A percentile compares a stretch with the other conserved stretches of the same genome.
Evolutionary conservation across 176 grass and related monocot species (phyloP).

Genomic region (Triticum turgidum): DNA sequence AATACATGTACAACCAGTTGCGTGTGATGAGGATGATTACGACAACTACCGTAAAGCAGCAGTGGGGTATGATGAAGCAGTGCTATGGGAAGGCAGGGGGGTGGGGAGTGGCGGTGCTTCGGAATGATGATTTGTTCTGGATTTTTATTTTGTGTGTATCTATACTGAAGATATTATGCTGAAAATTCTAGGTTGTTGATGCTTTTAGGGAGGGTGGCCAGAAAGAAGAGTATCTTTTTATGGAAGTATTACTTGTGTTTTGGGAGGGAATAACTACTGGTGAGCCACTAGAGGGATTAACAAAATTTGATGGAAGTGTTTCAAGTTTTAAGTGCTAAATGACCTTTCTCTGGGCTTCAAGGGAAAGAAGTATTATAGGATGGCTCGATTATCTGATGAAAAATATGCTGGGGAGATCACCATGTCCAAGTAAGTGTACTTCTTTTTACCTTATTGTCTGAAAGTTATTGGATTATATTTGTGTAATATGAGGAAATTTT

Average conservation of each 20-base stretch:
- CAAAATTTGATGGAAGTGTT: slow-evolving; percentile 10
- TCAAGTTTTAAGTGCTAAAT: slow-evolving; percentile 4
- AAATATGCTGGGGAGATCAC: slow-evolving; percentile 61
- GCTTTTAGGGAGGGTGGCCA: slow-evolving; percentile 64
- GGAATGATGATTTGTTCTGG: not conserved
- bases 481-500: slow-evolving; percentile 1
- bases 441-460: not conserved
- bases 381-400: slow-evolving; percentile 70
- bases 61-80: slow-evolving; percentile 81
- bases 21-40: slow-evolving; percentile 69
- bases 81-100: slow-evolving; percentile 53
- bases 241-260: too few relatives aligned
- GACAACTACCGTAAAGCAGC: slow-evolving; percentile 63
- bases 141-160: slow-evolving; percentile 1
- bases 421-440: slow-evolving; percentile 37
- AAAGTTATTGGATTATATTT: not conserved
- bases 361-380: slow-evolving; percentile 49
- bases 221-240: slow-evolving; percentile 46
- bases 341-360: slow-evolving; percentile 36
- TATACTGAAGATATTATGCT: slow-evolving; percentile 20
- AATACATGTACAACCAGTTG: slow-evolving; percentile 29
- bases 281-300: not conserved
- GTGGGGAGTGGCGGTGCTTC: not conserved
- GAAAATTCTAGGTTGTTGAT: slow-evolving; percentile 57
- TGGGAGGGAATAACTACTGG: too few relatives aligned